Base-by-base conservation (phyloP, 768 basidiomycete genomes). In the Serpula lacrymans region DNA sequence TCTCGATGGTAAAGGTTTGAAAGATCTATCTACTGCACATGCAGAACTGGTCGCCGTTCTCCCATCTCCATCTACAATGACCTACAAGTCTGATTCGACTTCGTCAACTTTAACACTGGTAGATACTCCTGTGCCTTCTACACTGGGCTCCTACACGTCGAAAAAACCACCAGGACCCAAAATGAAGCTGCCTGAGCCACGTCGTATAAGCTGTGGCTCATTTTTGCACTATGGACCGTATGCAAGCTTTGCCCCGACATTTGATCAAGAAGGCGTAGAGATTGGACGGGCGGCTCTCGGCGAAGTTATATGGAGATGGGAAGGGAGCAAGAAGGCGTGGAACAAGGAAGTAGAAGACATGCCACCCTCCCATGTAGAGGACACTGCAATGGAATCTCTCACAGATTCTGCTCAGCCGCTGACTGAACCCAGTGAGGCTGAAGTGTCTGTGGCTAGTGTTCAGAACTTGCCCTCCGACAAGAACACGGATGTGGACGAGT, bases 211-310 rank as follows among this genome's bases (percentile, higher is more conserved):
- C 31, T 71, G 78, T 20, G 86, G 84, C 39, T 60, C 70, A 0
- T 90, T 90, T 55, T 67, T 92, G 6, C 84, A 92, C 59, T 91
- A 91, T 52, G 89, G 88, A 0, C 70, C 72, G 10, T 84, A 71
- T 52, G 63, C 86, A 6, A 82, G 76, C 53, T 91, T 91, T 60
- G 88, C 88, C 0, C 88, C 88, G 1, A 66, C 71, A 8, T 90
- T 86, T 57, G 84, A 88, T 44, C 83, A 87, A 48, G 82, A 86
- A 43, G 81, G 81, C n/a, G 73, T 77, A 35, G 77, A 86, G 51
- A 63, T 89, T 5, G 87, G 87, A 3, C 70, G 77, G 40, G 59
- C 66, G 2, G 68, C 74, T 37, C 68, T 90, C 41, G 80, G 77
- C 11, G 76, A 85, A 55, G 60, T 80, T 9, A 59, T 81, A 20